Evolutionary conservation across 148 eudicot genomes (phyloP), one percentile per base, ranked within the genome.

Genomic region (Fagopyrum tataricum): DNA sequence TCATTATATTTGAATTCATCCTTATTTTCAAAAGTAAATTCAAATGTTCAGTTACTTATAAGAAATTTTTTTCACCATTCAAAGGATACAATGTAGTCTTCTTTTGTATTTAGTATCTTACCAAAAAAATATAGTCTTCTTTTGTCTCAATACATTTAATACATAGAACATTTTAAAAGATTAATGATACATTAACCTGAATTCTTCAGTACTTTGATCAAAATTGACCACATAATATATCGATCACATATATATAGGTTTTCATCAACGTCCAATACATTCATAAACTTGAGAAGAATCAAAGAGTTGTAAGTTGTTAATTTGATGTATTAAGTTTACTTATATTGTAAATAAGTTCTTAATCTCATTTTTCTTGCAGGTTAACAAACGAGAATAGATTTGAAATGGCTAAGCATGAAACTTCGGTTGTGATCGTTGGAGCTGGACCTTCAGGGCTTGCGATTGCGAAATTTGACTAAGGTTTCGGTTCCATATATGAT

Each of bases 371-470:
- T 31, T 62, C 43, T 62, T 62, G 42, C 20, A 62, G 68, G 67
- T 13, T 51, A 51, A 18, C 56, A 51, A 51, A 51, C 0, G 0
- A 51, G 17, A 4, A 51, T 20, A 13, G 37, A 59, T 31, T 62
- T 18, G 15, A 62, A 7, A 62, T 62, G 68, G 43, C 1, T 6
- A 5, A 31, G 15, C 13, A 62, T 15, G 81, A 82, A 24, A 56
- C 79, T 5, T 0, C 26, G 18, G 86, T 86, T 17, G 4, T 86
- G 15, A 67, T 85, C 17, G 79, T 85, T 0, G 87, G 87, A 72
- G 87, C 81, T 0, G 87, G 87, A 10, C 87, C 84, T 3, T 66
- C 87, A 0, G 87, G 87, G 4, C 72, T 84, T 0, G 81, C 87
- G 24, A 69, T 82, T 7, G 76, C 87, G 84, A n/a, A n/a, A n/a